Conservation (phyloP, 1,284 basidiomycete species). For the Cryptococcus sp. region DNA sequence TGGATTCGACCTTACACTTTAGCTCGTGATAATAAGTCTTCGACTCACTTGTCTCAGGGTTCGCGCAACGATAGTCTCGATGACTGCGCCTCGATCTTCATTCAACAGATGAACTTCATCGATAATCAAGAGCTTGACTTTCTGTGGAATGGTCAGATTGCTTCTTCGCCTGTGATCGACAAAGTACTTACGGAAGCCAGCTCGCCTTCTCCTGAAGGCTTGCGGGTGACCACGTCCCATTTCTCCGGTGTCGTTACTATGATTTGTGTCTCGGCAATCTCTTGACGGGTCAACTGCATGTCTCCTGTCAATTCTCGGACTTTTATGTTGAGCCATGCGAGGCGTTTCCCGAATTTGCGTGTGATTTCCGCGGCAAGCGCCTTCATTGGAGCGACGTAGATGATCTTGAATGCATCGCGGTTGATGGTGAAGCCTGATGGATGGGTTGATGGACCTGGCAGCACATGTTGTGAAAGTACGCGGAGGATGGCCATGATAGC, state of each 20-base stretch:
- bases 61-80: slow-evolving; percentile 96
- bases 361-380: slow-evolving; percentile 95
- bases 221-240: slow-evolving; percentile 99
- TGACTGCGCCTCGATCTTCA: slow-evolving; percentile 96
- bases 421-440: slow-evolving; percentile 61
- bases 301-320: slow-evolving; percentile 97
- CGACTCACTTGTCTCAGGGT: slow-evolving; percentile 78
- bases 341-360: slow-evolving; percentile 83
- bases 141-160: slow-evolving; percentile 57
- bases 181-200: slow-evolving; percentile 71
- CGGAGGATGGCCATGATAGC: slow-evolving; percentile 93
- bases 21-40: background rate
- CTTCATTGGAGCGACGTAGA: slow-evolving; percentile 99
- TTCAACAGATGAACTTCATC: slow-evolving; percentile 98
- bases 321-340: slow-evolving; percentile 84
- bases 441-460: slow-evolving; percentile 53
- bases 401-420: slow-evolving; percentile 84
- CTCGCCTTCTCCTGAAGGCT: slow-evolving; percentile 95
- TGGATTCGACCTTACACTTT: slow-evolving; percentile 80
- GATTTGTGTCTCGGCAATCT: slow-evolving; percentile 94
- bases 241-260: slow-evolving; percentile 99
- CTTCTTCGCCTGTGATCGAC: too few species aligned
- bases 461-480: slow-evolving; percentile 73
- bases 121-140: slow-evolving; percentile 92
- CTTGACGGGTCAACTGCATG: slow-evolving; percentile 94